Percentiles rank a stretch among this genome's conserved stretches.
phyloP scores from a whole-genome alignment of 1,139 yeast species.

The Pichia sp. region DNA sequence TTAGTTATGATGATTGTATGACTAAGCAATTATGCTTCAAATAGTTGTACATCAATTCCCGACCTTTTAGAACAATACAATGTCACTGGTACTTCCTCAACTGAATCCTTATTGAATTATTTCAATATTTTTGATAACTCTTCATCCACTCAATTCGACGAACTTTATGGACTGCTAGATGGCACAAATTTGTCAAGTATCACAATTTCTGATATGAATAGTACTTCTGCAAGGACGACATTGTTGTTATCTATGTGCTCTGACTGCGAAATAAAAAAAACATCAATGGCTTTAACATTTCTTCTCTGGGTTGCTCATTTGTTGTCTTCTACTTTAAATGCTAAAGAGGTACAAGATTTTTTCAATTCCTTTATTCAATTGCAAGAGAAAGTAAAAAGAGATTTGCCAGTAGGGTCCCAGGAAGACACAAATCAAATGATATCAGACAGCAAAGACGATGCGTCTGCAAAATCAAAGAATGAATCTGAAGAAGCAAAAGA shows the following conservation, averaged over 20 bases:
- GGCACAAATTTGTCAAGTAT: background rate
- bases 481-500: no score
- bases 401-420: no score
- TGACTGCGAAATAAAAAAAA: slow-evolving; percentile 18
- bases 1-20: slow-evolving; percentile 13
- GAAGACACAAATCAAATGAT: no score
- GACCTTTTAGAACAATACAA: slow-evolving; percentile 13
- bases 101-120: slow-evolving; percentile 8
- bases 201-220: slow-evolving; percentile 9
- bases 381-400: background rate
- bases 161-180: no score
- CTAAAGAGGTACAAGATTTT: slow-evolving; percentile 9
- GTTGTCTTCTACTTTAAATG: slow-evolving; percentile 11
- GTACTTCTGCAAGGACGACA: slow-evolving; percentile 9
- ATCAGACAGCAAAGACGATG: no score
- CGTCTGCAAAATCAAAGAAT: no score
- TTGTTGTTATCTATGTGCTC: slow-evolving; percentile 11
- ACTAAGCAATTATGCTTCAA: slow-evolving; percentile 11
- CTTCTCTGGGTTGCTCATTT: slow-evolving; percentile 12
- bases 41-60: slow-evolving; percentile 13
- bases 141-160: background rate
- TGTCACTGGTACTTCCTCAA: slow-evolving; percentile 12
- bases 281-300: slow-evolving; percentile 14
- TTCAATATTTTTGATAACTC: slow-evolving; percentile 9
- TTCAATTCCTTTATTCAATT: slow-evolving; percentile 4